Evolutionary conservation across 768 basidiomycete genomes (phyloP), one percentile per base, ranked within the genome.

Genomic region (Auricularia sp.): DNA sequence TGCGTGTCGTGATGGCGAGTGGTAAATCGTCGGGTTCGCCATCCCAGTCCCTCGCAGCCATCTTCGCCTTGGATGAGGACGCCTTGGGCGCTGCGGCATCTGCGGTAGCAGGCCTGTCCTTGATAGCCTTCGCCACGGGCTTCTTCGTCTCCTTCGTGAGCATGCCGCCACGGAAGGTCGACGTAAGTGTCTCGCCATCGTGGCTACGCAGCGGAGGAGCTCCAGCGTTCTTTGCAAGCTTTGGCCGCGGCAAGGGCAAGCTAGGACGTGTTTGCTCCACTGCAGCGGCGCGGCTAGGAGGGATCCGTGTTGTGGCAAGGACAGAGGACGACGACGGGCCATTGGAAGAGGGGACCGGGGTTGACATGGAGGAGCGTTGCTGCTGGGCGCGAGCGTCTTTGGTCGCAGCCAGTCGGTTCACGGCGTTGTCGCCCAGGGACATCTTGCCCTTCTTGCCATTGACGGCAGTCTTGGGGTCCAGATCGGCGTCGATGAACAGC

Each of bases 401-500:
- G 74, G 33, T 71, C 72, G 70, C 67, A 74, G 67, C 64, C 66
- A 72, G 51, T 66, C 59, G 29, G 64, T 66, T 23, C 65, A 23
- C 5, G 65, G 43, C 39, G 69, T 66, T 43, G 66, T 47, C 44
- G 59, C 61, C 43, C 51, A 44, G 21, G 39, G 53, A 23, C 53
- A 43, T 69, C 76, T 75, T 78, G 75, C 68, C 72, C 69, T 70
- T 79, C 79, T 78, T 83, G 73, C 39, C 39, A 14, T 42, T 42
- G 39, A 42, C 39, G 39, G 67, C 54, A 67, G 67, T 34, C 36
- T 61, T 35, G 35, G 69, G 71, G 43, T 60, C 72, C 8, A 73
- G 77, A 0, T 78, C 79, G 0, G 71, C 68, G 47, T 80, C 76
- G 69, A 74, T 81, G 63, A 72, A 73, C 71, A 71, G 81, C 68